Conservation (phyloP, 441 rosid genomes). For the Adansonia grandidieri region DNA sequence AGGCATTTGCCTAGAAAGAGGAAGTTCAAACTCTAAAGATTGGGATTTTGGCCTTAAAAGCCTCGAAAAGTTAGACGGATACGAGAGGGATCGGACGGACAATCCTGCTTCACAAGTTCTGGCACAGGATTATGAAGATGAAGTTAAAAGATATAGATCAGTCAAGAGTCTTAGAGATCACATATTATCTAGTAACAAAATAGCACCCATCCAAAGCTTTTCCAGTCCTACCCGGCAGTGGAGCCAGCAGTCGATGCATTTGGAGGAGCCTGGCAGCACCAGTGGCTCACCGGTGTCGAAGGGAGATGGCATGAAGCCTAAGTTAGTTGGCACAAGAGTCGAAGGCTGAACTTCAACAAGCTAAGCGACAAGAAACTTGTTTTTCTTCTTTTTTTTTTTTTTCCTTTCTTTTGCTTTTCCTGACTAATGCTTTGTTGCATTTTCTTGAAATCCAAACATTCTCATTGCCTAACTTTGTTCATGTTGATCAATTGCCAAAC, state of each 20-base stretch:
- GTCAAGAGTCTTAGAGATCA: slow-evolving; percentile 59
- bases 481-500: not conserved
- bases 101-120: slow-evolving; percentile 40
- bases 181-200: slow-evolving; percentile 44
- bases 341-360: slow-evolving; percentile 32
- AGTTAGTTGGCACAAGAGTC: slow-evolving; percentile 21
- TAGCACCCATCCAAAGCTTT: slow-evolving; percentile 36
- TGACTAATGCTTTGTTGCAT: slow-evolving; percentile 16
- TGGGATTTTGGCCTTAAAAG: slow-evolving; percentile 36
- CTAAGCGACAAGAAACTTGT: slow-evolving; percentile 23
- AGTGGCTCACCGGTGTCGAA: slow-evolving; percentile 31
- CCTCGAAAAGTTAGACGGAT: slow-evolving; percentile 43
- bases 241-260: slow-evolving; percentile 36
- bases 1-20: slow-evolving; percentile 51
- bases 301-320: slow-evolving; percentile 25
- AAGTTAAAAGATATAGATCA: slow-evolving; percentile 48
- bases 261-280: slow-evolving; percentile 35
- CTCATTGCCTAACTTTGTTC: not conserved
- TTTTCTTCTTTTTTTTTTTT: not conserved
- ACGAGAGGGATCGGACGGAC: slow-evolving; percentile 37
- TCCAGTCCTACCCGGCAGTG: slow-evolving; percentile 47
- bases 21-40: slow-evolving; percentile 35
- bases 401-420: not conserved
- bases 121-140: slow-evolving; percentile 39
- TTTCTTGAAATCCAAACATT: slow-evolving; percentile 23